Percentiles rank a stretch among this genome's conserved stretches.
phyloP scores from a whole-genome alignment of 73 alveolate genomes.

The Symbiodinium pilosum region DNA sequence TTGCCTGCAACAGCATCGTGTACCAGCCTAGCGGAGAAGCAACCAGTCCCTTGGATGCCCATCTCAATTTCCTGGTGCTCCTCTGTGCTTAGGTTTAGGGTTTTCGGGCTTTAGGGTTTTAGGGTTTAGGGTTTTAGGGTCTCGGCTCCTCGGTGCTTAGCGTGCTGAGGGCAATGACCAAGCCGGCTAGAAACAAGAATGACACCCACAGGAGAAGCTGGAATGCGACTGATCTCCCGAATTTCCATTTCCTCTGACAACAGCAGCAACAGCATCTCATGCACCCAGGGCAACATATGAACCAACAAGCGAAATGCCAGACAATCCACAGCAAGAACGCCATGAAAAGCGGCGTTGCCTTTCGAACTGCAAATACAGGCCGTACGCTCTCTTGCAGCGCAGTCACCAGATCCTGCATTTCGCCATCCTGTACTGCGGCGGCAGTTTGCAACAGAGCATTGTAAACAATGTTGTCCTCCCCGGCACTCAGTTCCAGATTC shows the following conservation, averaged over 20 bases:
- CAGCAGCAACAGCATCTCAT: slow-evolving; percentile 16
- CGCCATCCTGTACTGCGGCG: neutral
- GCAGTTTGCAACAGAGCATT: neutral
- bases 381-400: neutral
- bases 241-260: neutral
- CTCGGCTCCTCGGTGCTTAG: neutral
- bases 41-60: slow-evolving; percentile 12
- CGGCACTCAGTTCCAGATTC: neutral
- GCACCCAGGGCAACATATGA: neutral
- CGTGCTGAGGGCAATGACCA: neutral
- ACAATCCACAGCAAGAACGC: neutral
- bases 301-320: slow-evolving; percentile 17
- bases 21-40: neutral
- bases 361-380: neutral
- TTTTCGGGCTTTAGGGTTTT: too few species aligned
- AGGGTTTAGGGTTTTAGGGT: too few species aligned
- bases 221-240: neutral
- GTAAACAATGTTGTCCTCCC: neutral
- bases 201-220: neutral
- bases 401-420: neutral
- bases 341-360: neutral
- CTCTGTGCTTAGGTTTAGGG: neutral
- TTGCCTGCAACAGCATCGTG: neutral
- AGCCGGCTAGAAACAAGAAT: neutral
- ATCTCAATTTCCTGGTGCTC: neutral